Percentiles rank a stretch among this genome's conserved stretches.
These are phyloP conservation scores for Ricinus communis DNA, from an alignment of 345 rosid genomes.

Conservation along the genomic window DNA sequence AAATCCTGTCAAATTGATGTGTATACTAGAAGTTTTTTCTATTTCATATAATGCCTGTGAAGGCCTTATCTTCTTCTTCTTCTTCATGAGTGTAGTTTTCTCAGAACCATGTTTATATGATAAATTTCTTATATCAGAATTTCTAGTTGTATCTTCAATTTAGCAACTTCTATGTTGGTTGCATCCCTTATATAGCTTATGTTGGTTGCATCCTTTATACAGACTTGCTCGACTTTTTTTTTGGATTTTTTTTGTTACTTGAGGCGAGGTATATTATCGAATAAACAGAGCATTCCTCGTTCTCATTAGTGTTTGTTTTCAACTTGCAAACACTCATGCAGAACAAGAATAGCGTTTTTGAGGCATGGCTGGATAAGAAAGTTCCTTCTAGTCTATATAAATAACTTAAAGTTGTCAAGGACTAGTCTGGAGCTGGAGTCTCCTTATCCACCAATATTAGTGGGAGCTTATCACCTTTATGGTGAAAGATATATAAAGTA, in stretches of 20 bases:
- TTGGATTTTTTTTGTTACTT: background rate
- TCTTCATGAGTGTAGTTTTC: background rate
- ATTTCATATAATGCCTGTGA: slow-evolving; percentile 3
- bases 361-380: background rate
- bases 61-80: background rate
- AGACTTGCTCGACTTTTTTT: background rate
- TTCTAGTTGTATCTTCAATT: background rate
- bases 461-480: no score
- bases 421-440: no score
- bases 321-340: background rate
- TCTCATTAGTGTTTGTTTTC: background rate
- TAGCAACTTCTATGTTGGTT: background rate
- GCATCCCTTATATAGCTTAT: no score
- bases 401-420: no score
- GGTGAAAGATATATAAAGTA: no score
- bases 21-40: background rate
- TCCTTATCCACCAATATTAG: no score
- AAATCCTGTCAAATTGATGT: background rate
- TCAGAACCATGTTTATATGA: background rate
- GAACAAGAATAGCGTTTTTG: background rate
- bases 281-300: background rate
- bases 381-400: no score
- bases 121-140: background rate
- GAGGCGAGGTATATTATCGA: background rate
- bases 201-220: background rate